Evolutionary conservation across 192 early-diverging fungal species (phyloP), one percentile per base, ranked within the genome.

Genomic region (Rhizophlyctis rosea): DNA sequence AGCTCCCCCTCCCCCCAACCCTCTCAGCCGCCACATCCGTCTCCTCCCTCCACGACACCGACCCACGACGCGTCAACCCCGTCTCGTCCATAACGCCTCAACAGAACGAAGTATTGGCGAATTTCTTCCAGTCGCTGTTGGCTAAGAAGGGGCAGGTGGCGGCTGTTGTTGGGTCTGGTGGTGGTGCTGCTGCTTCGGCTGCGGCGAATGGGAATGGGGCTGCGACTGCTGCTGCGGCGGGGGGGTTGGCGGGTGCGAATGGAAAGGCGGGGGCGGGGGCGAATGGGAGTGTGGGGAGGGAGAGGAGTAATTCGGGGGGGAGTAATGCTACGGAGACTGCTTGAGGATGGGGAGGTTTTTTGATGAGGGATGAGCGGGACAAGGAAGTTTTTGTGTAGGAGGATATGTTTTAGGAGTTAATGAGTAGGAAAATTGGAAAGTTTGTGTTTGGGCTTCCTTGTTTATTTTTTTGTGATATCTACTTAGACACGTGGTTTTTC

Each of bases 51-150:
- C 50, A 14, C 24, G 25, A 52, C 24, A n/a, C 50, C 18, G 39
- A 44, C 18, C 39, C 39, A 44, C 7, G 39, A 44, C 39, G 39
- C 7, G 7, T 18, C 9, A 18, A 7, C 9, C 9, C 9, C 39
- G 9, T 44, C 7, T 44, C 39, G 18, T 44, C 39, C 39, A 18
- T 44, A 13, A 18, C 39, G 39, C 39, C 39, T 13, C 39, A 44
- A 44, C 78, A 90, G 61, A 89, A 87, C 61, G 91, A 91, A 70
- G 90, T 91, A 3, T 73, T 95, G 23, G 87, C 88, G 23, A 89
- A 89, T 65, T 97, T 95, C 67, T 97, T 95, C 85, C 87, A 94
- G 71, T 88, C 87, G 13, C 79, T 97, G 16, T 36, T 72, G 33
- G 51, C 50, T 33, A 65, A 72, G 50, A 72, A 67, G 54, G 27